These are phyloP conservation scores for Monosporozyma servazzii DNA, from an alignment of 805 yeast genomes.

Conservation along the genomic window DNA sequence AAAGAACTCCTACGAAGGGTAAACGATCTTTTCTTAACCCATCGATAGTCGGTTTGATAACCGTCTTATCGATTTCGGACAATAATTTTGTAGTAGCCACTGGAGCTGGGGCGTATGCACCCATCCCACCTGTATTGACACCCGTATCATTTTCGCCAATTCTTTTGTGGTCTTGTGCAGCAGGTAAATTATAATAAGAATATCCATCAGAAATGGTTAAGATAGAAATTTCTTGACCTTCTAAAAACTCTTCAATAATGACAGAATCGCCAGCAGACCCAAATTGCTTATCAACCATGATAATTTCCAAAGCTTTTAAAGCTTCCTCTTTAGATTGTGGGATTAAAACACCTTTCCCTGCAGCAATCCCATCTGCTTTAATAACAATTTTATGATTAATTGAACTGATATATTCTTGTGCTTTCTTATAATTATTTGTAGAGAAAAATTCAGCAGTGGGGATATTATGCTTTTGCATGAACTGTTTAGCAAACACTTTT, in stretches of 20 bases:
- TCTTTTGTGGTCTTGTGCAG: conserved; percentile 98
- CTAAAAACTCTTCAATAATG: conserved; percentile 90
- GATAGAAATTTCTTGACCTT: conserved; percentile 94
- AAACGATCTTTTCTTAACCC: conserved; percentile 94
- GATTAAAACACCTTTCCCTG: conserved; percentile 95
- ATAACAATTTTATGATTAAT: conserved; percentile 74
- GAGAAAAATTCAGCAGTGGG: conserved; percentile 90
- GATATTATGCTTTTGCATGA: conserved; percentile 84
- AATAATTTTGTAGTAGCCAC: conserved; percentile 72
- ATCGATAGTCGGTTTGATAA: conserved; percentile 83
- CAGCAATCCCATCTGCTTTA: conserved; percentile 97
- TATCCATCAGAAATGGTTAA: conserved; percentile 91
- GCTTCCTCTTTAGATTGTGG: conserved; percentile 85
- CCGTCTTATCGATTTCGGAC: conserved; percentile 57
- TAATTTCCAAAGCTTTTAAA: conserved; percentile 65
- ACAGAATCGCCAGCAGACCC: conserved; percentile 93
- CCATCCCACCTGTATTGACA: conserved; percentile 98
- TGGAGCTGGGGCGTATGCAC: conserved; percentile 98
- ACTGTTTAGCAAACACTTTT: conserved; percentile 85
- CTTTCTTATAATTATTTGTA: conserved; percentile 69
- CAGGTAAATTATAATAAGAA: conserved; percentile 80
- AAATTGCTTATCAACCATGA: conserved; percentile 83
- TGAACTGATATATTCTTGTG: conserved; percentile 46
- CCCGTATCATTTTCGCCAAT: conserved; percentile 90
- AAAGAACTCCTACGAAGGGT: conserved; percentile 92